Base-by-base conservation (phyloP, 176 grass and related monocot genomes). In the Chrysopogon serrulatus region DNA sequence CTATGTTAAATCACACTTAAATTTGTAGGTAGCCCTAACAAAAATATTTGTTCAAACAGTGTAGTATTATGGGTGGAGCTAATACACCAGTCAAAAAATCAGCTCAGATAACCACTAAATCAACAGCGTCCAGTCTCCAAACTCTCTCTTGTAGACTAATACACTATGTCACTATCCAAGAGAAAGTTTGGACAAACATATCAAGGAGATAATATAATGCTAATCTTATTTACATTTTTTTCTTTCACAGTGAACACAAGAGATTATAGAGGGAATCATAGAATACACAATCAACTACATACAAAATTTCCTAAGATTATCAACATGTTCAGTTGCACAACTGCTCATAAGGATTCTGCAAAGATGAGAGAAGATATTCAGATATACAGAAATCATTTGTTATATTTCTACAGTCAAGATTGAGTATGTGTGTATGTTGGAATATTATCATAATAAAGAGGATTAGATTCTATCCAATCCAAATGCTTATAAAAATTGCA, bases 261-360 rank as follows among this genome's bases (percentile, higher is more conserved):
- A 76, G 16, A 73, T 80, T 49, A 72, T 47, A 49, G 41, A 70
- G 35, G n/a, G 45, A 11, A 71, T 35, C 57, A 44, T 75, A 74
- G 30, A 81, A 60, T 86, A 27, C 19, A 86, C 82, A 84, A 48
- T 54, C 83, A 89, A 81, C 60, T 83, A 71, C 83, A 81, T 48
- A 72, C 87, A 92, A 92, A 92, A 89, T 84, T 77, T 27, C 64
- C 80, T 74, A 88, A 53, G 32, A 39, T 36, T 39, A 79, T 62
- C 64, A 17, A 43, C 69, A 86, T 36, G 44, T 59, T 59, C 75
- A 32, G 36, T 15, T 12, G 2, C 21, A 7, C 9, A 47, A 17
- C 35, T 18, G 23, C 65, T 85, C 51, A 90, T 28, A 47, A 72
- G 72, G 81, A 59, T 82, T 87, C 90, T 91, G 90, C 77, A 82